Evolutionary conservation across 2,329 filamentous ascomycete genomes (phyloP), one percentile per base, ranked within the genome.

Genomic region (Mycogone perniciosa): DNA sequence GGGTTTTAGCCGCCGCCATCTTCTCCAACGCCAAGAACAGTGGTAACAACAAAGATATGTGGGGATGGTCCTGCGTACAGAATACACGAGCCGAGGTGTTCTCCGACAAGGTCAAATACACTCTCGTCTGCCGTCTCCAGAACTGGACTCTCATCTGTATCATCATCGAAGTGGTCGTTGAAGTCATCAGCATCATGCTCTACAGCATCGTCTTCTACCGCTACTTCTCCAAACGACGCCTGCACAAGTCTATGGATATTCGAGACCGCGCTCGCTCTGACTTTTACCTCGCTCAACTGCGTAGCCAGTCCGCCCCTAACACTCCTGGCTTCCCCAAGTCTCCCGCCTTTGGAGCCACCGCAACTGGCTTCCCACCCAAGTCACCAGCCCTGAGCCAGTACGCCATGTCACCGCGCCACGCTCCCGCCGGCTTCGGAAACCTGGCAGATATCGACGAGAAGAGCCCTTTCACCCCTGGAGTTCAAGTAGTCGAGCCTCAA

Each of bases 131-230:
- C 75, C 86, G 92, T 62, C 82, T 99, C 62, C 73, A 96, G 54
- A 93, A 95, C 73, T 99, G 93, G 93, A 81, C 86, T 38, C 79
- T 99, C 56, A 87, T 99, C 67, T 99, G 93, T 79, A 91, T 91
- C 72, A 86, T 99, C 66, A 97, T 99, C 67, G 93, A 99, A 71
- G 79, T 99, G 59, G 88, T 96, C 55, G 80, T 99, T 61, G 93
- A 97, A 66, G 81, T 88, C 59, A 86, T 97, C 64, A 89, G 88
- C 65, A 95, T 99, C 67, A 76, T 84, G 48, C 88, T 99, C 63
- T 99, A 99, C 78, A 89, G 82, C 64, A 80, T 96, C 65, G 84
- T 96, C 67, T 96, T 97, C 77, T 97, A 95, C 79, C 88, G 93
- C 61, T 95, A 95, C 79, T 96, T 91, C 82, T 90, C 88, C 59